A percentile compares a stretch with the other conserved stretches of the same genome.
These are phyloP conservation scores for Hymenoscyphus albidus DNA, from an alignment of 2,329 filamentous ascomycete genomes.

Conservation along the genomic window DNA sequence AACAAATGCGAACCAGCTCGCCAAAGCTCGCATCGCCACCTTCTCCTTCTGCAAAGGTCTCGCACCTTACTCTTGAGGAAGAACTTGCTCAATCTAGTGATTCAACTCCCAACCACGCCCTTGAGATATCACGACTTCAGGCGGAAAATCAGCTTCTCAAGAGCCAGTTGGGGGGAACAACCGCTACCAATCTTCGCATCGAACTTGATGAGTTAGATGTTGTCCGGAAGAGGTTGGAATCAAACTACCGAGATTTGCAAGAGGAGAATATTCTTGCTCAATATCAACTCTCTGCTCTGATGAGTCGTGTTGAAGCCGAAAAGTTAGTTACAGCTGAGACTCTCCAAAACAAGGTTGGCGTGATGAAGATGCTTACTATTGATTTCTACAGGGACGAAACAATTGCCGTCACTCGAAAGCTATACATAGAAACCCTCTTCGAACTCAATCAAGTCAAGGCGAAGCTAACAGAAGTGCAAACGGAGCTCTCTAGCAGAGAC, in stretches of 20 bases:
- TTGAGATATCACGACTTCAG: conserved; percentile 55
- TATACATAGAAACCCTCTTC: conserved; percentile 43
- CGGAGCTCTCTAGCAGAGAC: conserved; percentile 49
- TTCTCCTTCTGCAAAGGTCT: conserved; percentile 17
- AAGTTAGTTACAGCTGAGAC: conserved; percentile 47
- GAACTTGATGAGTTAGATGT: conserved; percentile 54
- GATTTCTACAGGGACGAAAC: conserved; percentile 49
- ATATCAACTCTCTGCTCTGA: conserved; percentile 53
- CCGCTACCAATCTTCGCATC: conserved; percentile 50
- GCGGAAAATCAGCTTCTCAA: conserved; percentile 59
- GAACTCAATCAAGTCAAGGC: conserved; percentile 48
- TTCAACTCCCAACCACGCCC: conserved; percentile 43
- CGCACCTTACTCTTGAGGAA: conserved; percentile 51
- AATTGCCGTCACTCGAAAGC: conserved; percentile 48
- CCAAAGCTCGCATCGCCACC: conserved; percentile 19
- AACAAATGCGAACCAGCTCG: conserved; percentile 40
- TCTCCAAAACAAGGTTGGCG: conserved; percentile 15
- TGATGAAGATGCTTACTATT: conserved; percentile 42
- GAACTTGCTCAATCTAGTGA: conserved; percentile 46
- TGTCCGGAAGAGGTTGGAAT: conserved; percentile 49
- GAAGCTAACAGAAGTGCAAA: conserved; percentile 42
- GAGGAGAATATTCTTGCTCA: conserved; percentile 56
- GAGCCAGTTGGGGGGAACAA: conserved; percentile 50
- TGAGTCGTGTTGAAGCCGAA: conserved; percentile 49
- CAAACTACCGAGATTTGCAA: conserved; percentile 53